Evolutionary conservation across 495 filamentous ascomycete species (phyloP), one percentile per base, ranked within the genome.

Genomic region (Penicillium coprophilum): DNA sequence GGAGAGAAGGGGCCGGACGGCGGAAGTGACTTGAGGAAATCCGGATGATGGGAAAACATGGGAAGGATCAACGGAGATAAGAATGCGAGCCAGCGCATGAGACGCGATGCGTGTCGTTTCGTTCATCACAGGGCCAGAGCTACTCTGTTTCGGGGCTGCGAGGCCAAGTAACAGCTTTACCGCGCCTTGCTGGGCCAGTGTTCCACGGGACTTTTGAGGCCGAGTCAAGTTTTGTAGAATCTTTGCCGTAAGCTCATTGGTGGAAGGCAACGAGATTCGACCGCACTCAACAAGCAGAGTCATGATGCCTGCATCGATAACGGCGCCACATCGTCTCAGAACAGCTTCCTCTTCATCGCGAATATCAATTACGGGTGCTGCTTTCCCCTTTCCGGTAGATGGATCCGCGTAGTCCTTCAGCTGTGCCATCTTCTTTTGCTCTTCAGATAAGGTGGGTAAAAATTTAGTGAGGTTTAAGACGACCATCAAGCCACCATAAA

Each of bases 401-500:
- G 91, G 87, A 63, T 96, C 90, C 20, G 94, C 92, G 64, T 97
- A 97, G 3, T 91, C 87, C 73, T 95, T 97, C 27, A 97, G 82
- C 63, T 99, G 87, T 2, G 80, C 79, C 68, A 99, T 87, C 54
- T 88, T 87, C 75, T 92, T 94, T 67, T 97, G 87, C 66, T 97
- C 94, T 62, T 96, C 93, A 11, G 91, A 86, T 19, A 90, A 75
- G n/a, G 74, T 71, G 13, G 91, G 92, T 41, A 83, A 81, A 63
- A 96, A 97, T 11, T 80, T 75, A 38, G 90, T 96, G 39, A 99
- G 76, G 66, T 97, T 95, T 40, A 81, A 66, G 45, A 97, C 74
- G 20, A 96, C 83, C 66, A 87, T 96, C 54, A 99, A 76, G 23
- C 85, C 89, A 17, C 92, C 92, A 66, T 94, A 97, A 6, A 87